Evolutionary conservation across 176 grass and related monocot species (phyloP).

Genomic region (barley (Hordeum vulgare)): DNA sequence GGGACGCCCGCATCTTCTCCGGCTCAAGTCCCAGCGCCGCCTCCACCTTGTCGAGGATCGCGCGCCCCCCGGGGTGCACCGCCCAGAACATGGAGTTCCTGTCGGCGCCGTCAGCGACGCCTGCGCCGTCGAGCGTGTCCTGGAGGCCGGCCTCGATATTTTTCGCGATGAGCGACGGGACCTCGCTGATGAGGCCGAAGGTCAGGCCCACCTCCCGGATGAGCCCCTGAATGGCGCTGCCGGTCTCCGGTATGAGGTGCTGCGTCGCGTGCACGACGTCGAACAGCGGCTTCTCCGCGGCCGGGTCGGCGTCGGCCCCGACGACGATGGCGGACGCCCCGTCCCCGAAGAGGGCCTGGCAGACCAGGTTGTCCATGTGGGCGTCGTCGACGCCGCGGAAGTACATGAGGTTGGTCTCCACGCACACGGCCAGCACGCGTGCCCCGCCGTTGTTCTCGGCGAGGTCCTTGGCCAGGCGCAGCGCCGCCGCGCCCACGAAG

Average conservation of each 20-base stretch:
- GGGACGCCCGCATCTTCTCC: background rate
- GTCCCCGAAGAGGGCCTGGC: constrained; percentile 30
- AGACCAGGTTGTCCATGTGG: constrained; percentile 15
- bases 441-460: constrained; percentile 40
- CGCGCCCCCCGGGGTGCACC: background rate
- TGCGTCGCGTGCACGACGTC: constrained; percentile 5
- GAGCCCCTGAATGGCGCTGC: too few relatives aligned
- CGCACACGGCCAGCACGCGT: constrained; percentile 23
- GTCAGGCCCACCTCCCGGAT: constrained; percentile 22
- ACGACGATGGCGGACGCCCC: constrained; percentile 33
- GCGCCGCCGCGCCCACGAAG: constrained; percentile 6
- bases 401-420: background rate
- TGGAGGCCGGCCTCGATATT: constrained; percentile 22
- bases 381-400: constrained; percentile 25
- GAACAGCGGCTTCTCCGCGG: constrained; percentile 16
- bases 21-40: background rate
- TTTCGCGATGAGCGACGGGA: constrained; percentile 2
- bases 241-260: too few relatives aligned
- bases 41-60: constrained; percentile 10
- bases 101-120: background rate
- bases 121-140: background rate
- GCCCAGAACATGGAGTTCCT: constrained; percentile 6
- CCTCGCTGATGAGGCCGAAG: constrained; percentile 14
- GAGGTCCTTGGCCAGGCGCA: constrained; percentile 37
- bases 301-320: background rate